Percentiles rank a stretch among this genome's conserved stretches.
phyloP scores from a whole-genome alignment of 2,329 filamentous ascomycete genomes.

The Sclerotinia minor region DNA sequence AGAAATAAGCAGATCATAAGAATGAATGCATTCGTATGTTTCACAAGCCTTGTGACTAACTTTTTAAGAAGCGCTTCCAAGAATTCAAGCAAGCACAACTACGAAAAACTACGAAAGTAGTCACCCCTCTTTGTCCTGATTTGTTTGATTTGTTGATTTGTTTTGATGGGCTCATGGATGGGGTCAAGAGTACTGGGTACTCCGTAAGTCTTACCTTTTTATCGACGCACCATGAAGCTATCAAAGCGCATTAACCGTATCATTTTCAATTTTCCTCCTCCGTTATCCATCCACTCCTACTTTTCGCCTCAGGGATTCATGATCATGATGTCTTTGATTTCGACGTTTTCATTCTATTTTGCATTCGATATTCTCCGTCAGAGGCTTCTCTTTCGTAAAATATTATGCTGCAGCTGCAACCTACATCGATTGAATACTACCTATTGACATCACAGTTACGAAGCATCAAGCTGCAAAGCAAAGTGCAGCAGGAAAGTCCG shows the following conservation, averaged over 20 bases:
- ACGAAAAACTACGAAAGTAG: neutral
- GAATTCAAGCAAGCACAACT: neutral
- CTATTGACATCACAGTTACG: neutral
- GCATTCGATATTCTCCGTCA: neutral
- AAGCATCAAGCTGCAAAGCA: neutral
- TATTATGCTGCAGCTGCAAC: neutral
- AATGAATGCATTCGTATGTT: constrained; percentile 13
- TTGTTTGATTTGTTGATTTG: too few species aligned
- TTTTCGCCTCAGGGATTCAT: neutral
- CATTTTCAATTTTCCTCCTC: neutral
- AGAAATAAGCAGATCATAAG: neutral
- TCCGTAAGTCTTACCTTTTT: neutral
- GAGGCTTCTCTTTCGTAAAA: neutral
- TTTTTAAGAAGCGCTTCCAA: neutral
- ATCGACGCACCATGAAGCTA: neutral
- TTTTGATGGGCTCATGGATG: too few species aligned
- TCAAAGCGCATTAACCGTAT: constrained; percentile 12
- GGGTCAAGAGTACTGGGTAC: neutral
- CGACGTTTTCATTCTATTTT: neutral
- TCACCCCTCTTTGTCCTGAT: neutral
- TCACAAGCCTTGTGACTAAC: constrained; percentile 20
- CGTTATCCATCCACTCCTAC: neutral
- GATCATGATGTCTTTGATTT: constrained; percentile 1
- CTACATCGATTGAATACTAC: neutral
- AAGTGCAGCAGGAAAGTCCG: constrained; percentile 11